Percentiles rank a stretch among this genome's conserved stretches.
Evolutionary conservation across 83 land plant species (phyloP).

Genomic region (Picea mariana): DNA sequence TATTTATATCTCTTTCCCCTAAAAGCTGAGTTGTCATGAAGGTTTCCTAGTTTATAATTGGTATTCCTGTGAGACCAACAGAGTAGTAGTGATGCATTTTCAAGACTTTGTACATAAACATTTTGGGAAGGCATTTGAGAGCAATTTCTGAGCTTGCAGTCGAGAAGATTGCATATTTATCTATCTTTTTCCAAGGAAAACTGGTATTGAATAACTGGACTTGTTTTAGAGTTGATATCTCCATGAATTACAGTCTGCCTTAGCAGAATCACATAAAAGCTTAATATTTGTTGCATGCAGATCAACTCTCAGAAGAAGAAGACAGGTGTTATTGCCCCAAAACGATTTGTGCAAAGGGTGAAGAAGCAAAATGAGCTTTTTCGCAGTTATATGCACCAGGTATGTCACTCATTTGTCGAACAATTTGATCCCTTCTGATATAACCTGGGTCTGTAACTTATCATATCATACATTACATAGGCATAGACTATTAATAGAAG

Average conservation of each 20-base stretch:
- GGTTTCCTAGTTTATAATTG: background rate
- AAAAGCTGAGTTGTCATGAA: background rate
- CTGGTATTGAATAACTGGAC: background rate
- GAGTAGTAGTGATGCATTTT: background rate
- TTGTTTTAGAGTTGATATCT: background rate
- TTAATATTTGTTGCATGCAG: slow-evolving; percentile 38
- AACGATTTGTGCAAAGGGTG: slow-evolving; percentile 89
- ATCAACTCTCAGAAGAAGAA: slow-evolving; percentile 95
- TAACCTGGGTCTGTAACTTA: no score
- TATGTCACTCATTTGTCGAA: slow-evolving; percentile 10
- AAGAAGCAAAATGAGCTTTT: slow-evolving; percentile 94
- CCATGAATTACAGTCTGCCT: background rate
- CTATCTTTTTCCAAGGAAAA: background rate
- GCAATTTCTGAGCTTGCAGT: background rate
- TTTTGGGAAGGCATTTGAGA: background rate
- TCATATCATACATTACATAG: background rate
- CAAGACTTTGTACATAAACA: background rate
- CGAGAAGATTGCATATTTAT: background rate
- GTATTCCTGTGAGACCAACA: background rate
- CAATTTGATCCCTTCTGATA: no score
- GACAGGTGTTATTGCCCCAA: slow-evolving; percentile 95
- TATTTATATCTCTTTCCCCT: background rate
- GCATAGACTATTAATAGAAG: background rate
- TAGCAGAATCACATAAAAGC: background rate
- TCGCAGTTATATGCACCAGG: slow-evolving; percentile 97